A percentile compares a stretch with the other conserved stretches of the same genome.
Conservation (phyloP, 2,329 filamentous ascomycete species). For the Phialocephala sp. region DNA sequence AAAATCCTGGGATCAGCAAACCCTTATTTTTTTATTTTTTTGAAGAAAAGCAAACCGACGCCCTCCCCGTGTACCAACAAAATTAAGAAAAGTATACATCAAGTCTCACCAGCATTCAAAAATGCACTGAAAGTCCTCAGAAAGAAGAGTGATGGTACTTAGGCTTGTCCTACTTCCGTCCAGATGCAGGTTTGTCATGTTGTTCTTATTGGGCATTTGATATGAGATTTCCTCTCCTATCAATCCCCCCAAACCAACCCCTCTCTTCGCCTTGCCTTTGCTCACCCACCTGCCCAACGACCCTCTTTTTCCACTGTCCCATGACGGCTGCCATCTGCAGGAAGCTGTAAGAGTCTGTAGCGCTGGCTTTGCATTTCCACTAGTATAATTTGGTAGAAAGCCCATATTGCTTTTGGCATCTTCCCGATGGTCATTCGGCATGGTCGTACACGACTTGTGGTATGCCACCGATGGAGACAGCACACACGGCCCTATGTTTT, state of each 20-base stretch:
- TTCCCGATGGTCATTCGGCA: slow-evolving; percentile 35
- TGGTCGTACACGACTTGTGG: slow-evolving; percentile 41
- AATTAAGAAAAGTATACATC: slow-evolving; percentile 18
- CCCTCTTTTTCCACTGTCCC: slow-evolving; percentile 33
- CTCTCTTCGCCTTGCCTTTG: slow-evolving; percentile 27
- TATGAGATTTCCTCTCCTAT: slow-evolving; percentile 25
- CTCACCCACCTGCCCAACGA: slow-evolving; percentile 35
- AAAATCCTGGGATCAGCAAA: slow-evolving; percentile 23
- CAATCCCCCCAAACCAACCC: slow-evolving; percentile 33
- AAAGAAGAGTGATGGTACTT: slow-evolving; percentile 28
- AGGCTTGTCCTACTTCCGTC: slow-evolving; percentile 29
- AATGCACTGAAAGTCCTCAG: slow-evolving; percentile 3
- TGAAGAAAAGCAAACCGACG: slow-evolving; percentile 30
- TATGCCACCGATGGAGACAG: slow-evolving; percentile 41
- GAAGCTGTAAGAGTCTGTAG: slow-evolving; percentile 37
- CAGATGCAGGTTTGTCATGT: slow-evolving; percentile 33
- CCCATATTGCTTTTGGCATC: slow-evolving; percentile 37
- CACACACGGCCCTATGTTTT: slow-evolving; percentile 40
- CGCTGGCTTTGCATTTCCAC: slow-evolving; percentile 43
- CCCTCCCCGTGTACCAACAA: slow-evolving; percentile 6
- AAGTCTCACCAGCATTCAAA: slow-evolving; percentile 7
- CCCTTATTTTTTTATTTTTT: slow-evolving; percentile 27
- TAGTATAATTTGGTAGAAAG: slow-evolving; percentile 37
- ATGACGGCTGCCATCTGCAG: slow-evolving; percentile 39
- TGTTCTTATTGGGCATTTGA: slow-evolving; percentile 33